Conservation (phyloP, 2,329 filamentous ascomycete species). For the Bisporella sp. region DNA sequence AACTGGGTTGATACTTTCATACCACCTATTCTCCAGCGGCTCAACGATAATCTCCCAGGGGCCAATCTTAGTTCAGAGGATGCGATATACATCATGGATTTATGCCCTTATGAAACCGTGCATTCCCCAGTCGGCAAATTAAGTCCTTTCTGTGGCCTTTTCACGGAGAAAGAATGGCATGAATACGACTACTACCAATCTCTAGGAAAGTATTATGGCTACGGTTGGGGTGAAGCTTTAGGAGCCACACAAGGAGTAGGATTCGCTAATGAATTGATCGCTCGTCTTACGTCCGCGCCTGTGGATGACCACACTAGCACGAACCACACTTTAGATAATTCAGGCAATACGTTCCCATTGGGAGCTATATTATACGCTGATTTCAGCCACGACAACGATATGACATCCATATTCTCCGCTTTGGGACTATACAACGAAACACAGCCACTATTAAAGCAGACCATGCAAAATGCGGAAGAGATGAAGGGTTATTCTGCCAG, state of each 20-base stretch:
- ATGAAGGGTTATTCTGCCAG: constrained; percentile 65
- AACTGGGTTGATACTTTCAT: constrained; percentile 59
- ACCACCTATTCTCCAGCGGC: constrained; percentile 56
- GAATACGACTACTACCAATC: constrained; percentile 76
- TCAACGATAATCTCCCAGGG: constrained; percentile 63
- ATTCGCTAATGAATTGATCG: constrained; percentile 80
- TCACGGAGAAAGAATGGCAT: constrained; percentile 66
- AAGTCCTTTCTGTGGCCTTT: constrained; percentile 71
- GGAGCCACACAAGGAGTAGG: constrained; percentile 83
- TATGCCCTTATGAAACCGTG: constrained; percentile 83
- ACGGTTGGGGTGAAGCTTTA: constrained; percentile 67
- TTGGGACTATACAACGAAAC: constrained; percentile 71
- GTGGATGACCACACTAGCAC: constrained; percentile 69
- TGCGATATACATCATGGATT: constrained; percentile 72
- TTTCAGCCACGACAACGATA: constrained; percentile 87
- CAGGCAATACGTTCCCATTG: constrained; percentile 66
- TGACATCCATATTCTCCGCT: constrained; percentile 69
- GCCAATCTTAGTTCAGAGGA: constrained; percentile 57
- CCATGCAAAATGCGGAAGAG: constrained; percentile 41
- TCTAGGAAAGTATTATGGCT: constrained; percentile 80
- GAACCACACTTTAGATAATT: constrained; percentile 68
- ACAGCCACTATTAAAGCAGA: constrained; percentile 42
- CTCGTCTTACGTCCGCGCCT: constrained; percentile 62
- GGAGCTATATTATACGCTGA: constrained; percentile 67
- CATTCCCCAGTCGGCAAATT: constrained; percentile 46